These are phyloP conservation scores for Torulaspora quercuum DNA, from an alignment of 805 yeast species.

Conservation along the genomic window DNA sequence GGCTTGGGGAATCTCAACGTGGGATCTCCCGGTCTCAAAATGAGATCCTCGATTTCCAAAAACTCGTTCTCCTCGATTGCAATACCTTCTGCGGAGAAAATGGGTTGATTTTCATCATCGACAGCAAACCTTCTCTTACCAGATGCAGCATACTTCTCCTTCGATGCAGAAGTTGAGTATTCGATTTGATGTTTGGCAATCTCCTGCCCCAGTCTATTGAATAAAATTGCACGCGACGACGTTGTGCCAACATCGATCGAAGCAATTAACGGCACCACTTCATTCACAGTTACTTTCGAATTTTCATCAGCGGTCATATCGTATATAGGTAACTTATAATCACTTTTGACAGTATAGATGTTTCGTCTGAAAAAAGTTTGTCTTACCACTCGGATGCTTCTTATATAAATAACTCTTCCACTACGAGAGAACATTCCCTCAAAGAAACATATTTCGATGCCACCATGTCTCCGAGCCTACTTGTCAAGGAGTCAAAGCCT, in stretches of 20 bases:
- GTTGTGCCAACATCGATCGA: constrained; percentile 91
- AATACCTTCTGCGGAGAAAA: constrained; percentile 72
- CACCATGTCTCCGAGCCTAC: neutral
- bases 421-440: constrained; percentile 1
- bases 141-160: constrained; percentile 45
- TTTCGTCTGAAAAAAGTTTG: neutral
- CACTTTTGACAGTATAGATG: constrained; percentile 8
- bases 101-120: constrained; percentile 40
- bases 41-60: constrained; percentile 58
- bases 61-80: constrained; percentile 58
- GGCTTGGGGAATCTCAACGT: constrained; percentile 76
- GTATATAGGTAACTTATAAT: constrained; percentile 9
- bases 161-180: constrained; percentile 69
- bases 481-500: no score
- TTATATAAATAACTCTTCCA: neutral
- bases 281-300: constrained; percentile 15
- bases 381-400: neutral
- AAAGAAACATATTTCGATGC: constrained; percentile 1
- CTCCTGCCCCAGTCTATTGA: constrained; percentile 68
- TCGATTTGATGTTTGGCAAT: constrained; percentile 88
- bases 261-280: constrained; percentile 47
- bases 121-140: constrained; percentile 44
- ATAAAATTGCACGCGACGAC: constrained; percentile 82
- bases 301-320: constrained; percentile 12
- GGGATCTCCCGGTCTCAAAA: constrained; percentile 40